phyloP scores from a whole-genome alignment of 2,329 filamentous ascomycete species.

The Cordyceps sp. region DNA sequence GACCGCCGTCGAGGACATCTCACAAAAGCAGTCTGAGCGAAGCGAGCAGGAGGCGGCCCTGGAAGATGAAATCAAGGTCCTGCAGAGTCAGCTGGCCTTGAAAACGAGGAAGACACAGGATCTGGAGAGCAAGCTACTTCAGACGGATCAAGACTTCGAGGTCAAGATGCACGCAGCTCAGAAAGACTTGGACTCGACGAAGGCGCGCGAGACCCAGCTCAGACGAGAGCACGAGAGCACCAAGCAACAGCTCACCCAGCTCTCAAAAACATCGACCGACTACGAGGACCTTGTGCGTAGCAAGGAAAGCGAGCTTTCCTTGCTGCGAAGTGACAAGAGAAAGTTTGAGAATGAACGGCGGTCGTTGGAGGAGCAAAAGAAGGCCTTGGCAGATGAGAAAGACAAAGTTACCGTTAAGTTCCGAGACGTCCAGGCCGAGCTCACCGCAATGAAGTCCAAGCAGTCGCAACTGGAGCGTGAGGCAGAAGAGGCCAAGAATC shows the following conservation, averaged over 20 bases:
- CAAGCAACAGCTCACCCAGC: constrained; percentile 68
- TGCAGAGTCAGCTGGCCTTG: constrained; percentile 74
- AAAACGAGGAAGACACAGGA: constrained; percentile 86
- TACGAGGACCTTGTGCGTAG: constrained; percentile 87
- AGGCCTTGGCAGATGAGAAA: constrained; percentile 54
- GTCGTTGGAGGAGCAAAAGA: constrained; percentile 64
- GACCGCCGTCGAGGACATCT: constrained; percentile 50
- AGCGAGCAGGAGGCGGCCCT: constrained; percentile 62
- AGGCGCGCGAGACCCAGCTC: constrained; percentile 59
- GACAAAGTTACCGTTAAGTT: constrained; percentile 62
- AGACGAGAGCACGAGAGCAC: constrained; percentile 66
- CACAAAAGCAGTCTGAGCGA: constrained; percentile 53
- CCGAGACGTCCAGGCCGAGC: constrained; percentile 73
- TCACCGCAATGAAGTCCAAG: constrained; percentile 72
- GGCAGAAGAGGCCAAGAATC: constrained; percentile 68
- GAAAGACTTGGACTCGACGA: constrained; percentile 63
- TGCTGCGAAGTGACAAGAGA: constrained; percentile 72
- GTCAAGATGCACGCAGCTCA: constrained; percentile 62
- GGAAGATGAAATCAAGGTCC: constrained; percentile 72
- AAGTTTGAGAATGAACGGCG: constrained; percentile 69
- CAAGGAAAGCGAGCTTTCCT: constrained; percentile 82
- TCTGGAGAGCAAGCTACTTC: constrained; percentile 66
- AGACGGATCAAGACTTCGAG: constrained; percentile 77
- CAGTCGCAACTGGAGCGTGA: constrained; percentile 76
- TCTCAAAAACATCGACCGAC: constrained; percentile 82